Conservation (phyloP, 768 basidiomycete species). For the Russula ochroleuca region DNA sequence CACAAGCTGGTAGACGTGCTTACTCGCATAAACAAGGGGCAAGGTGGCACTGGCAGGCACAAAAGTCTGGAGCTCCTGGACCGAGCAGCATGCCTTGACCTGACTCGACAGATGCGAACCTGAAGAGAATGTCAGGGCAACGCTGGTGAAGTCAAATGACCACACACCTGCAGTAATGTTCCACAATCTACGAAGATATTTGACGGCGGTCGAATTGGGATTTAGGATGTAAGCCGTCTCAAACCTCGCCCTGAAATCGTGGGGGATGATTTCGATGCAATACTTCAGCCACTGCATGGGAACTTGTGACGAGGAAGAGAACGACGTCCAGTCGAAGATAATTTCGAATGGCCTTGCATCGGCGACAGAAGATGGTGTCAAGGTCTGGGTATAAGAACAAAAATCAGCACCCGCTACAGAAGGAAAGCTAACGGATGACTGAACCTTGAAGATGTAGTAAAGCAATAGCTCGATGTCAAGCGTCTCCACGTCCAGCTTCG, state of each 20-base stretch:
- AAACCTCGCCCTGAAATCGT: conserved; percentile 63
- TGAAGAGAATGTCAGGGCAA: conserved; percentile 1
- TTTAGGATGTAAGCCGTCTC: conserved; percentile 62
- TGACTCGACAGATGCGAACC: conserved; percentile 25
- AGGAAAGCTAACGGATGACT: conserved; percentile 17
- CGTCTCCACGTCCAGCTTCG: conserved; percentile 71
- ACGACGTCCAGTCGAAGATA: conserved; percentile 77
- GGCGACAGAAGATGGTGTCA: conserved; percentile 47
- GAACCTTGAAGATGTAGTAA: conserved; percentile 74
- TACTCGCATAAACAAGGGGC: conserved; percentile 54
- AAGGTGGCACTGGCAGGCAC: conserved; percentile 48
- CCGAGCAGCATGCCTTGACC: conserved; percentile 59
- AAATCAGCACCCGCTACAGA: neutral
- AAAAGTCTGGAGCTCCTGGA: conserved; percentile 54
- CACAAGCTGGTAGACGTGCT: conserved; percentile 25
- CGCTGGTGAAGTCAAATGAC: neutral
- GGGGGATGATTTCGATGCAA: conserved; percentile 68
- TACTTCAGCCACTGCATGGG: conserved; percentile 80
- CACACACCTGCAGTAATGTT: conserved; percentile 55
- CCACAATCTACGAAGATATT: conserved; percentile 71
- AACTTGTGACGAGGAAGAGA: conserved; percentile 68
- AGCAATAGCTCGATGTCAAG: conserved; percentile 75
- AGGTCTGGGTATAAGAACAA: conserved; percentile 38
- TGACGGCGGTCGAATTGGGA: conserved; percentile 63
- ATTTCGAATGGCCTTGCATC: conserved; percentile 58